Evolutionary conservation across 306 rosid species (phyloP).

Genomic region (Inga laurina): DNA sequence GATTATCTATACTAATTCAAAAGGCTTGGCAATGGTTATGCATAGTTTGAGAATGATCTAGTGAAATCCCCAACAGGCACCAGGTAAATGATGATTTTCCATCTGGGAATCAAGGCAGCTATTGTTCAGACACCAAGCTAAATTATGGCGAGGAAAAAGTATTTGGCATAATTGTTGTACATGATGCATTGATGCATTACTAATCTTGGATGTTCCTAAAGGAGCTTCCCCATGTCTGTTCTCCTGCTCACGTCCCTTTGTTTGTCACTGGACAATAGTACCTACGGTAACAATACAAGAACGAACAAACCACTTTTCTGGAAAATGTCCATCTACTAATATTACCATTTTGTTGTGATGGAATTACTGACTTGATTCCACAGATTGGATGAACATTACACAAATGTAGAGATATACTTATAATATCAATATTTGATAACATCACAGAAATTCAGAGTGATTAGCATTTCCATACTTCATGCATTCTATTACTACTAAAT

Average conservation of each 20-base stretch:
- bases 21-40: slow-evolving; percentile 66
- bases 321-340: slow-evolving; percentile 26
- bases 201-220: slow-evolving; percentile 28
- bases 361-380: slow-evolving; percentile 25
- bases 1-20: slow-evolving; percentile 72
- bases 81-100: neutral
- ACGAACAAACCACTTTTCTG: slow-evolving; percentile 27
- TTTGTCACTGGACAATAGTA: slow-evolving; percentile 15
- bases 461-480: slow-evolving; percentile 7
- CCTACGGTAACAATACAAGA: slow-evolving; percentile 30
- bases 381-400: slow-evolving; percentile 13
- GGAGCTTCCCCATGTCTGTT: neutral
- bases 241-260: neutral
- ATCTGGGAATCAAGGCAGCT: neutral
- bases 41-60: slow-evolving; percentile 66
- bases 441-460: slow-evolving; percentile 21
- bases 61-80: slow-evolving; percentile 28
- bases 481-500: slow-evolving; percentile 5
- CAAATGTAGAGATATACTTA: slow-evolving; percentile 15
- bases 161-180: slow-evolving; percentile 26
- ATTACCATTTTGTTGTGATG: slow-evolving; percentile 26
- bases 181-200: neutral
- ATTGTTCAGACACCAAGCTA: slow-evolving; percentile 4
- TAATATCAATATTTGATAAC: slow-evolving; percentile 24
- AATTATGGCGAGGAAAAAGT: slow-evolving; percentile 30